Evolutionary conservation across 352 stramenopile species (phyloP).

Genomic region (Pythium apleroticum): DNA sequence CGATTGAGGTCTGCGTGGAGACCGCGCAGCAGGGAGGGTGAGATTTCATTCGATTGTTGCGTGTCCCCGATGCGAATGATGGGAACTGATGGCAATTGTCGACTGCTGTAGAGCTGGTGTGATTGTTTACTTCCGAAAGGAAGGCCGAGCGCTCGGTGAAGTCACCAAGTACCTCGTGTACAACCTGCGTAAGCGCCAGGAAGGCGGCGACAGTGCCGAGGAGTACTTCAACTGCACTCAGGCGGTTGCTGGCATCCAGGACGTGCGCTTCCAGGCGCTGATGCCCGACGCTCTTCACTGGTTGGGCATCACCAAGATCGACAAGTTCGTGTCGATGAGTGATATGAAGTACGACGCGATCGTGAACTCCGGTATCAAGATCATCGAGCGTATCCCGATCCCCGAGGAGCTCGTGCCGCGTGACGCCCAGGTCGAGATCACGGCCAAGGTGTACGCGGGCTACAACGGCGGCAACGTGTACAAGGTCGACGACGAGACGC

Average conservation of each 20-base stretch:
- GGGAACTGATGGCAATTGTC: neutral
- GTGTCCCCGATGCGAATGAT: neutral
- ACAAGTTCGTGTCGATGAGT: constrained; percentile 97
- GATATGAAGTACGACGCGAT: constrained; percentile 99
- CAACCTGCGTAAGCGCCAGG: constrained; percentile 98
- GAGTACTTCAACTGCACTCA: constrained; percentile 99
- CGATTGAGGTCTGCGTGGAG: constrained; percentile 98
- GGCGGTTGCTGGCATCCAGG: constrained; percentile 96
- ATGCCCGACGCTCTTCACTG: constrained; percentile 99
- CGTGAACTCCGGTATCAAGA: constrained; percentile 96
- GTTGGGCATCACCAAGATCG: constrained; percentile 94
- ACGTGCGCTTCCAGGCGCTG: constrained; percentile 98
- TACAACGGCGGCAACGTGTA: constrained; percentile 91
- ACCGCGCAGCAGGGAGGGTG: constrained; percentile 96
- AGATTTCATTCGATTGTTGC: constrained; percentile 7
- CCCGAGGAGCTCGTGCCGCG: constrained; percentile 96
- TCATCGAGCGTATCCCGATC: constrained; percentile 98
- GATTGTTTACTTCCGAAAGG: constrained; percentile 99
- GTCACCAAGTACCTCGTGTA: constrained; percentile 99
- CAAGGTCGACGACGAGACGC: constrained; percentile 90
- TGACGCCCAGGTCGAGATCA: constrained; percentile 99
- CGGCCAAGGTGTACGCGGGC: constrained; percentile 94
- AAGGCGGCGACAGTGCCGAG: constrained; percentile 95
- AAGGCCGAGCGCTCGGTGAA: constrained; percentile 96
- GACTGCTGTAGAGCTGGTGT: constrained; percentile 78